phyloP scores from a whole-genome alignment of 2,329 filamentous ascomycete species.

The Epichloe baconii region DNA sequence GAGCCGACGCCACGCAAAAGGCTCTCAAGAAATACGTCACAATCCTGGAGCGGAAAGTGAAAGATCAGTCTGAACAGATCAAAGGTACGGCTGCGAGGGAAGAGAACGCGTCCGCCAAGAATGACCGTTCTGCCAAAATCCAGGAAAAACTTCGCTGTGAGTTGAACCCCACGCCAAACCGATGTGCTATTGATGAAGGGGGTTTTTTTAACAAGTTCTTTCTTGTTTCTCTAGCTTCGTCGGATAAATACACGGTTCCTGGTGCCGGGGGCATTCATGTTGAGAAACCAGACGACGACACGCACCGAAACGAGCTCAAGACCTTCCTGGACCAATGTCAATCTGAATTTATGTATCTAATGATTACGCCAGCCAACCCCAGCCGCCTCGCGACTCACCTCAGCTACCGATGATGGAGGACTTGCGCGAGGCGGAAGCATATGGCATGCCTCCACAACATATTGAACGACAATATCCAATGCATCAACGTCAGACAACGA shows the following conservation, averaged over 20 bases:
- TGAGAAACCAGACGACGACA: constrained; percentile 36
- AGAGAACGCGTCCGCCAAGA: constrained; percentile 31
- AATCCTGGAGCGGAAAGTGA: constrained; percentile 79
- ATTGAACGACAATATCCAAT: constrained; percentile 27
- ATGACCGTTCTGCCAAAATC: constrained; percentile 39
- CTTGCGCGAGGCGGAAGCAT: constrained; percentile 40
- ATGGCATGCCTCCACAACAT: constrained; percentile 32
- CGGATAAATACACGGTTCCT: constrained; percentile 28
- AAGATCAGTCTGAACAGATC: constrained; percentile 63
- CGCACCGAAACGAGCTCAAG: constrained; percentile 40
- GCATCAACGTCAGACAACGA: constrained; percentile 32
- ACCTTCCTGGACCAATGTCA: constrained; percentile 51
- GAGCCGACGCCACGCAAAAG: constrained; percentile 78
- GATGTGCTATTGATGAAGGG: not conserved
- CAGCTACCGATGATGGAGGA: constrained; percentile 46
- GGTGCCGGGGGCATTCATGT: constrained; percentile 34
- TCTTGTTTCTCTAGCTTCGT: constrained; percentile 21
- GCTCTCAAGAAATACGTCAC: constrained; percentile 81
- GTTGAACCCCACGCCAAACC: constrained; percentile 3
- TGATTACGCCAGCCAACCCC: constrained; percentile 53
- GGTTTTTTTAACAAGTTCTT: not conserved
- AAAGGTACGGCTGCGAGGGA: constrained; percentile 32
- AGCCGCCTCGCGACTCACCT: constrained; percentile 50
- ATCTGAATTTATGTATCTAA: constrained; percentile 53
- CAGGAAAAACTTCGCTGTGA: constrained; percentile 44